A percentile compares a stretch with the other conserved stretches of the same genome.
Conservation (phyloP, 1,284 basidiomycete genomes). For the Tilletiaria anomala region DNA sequence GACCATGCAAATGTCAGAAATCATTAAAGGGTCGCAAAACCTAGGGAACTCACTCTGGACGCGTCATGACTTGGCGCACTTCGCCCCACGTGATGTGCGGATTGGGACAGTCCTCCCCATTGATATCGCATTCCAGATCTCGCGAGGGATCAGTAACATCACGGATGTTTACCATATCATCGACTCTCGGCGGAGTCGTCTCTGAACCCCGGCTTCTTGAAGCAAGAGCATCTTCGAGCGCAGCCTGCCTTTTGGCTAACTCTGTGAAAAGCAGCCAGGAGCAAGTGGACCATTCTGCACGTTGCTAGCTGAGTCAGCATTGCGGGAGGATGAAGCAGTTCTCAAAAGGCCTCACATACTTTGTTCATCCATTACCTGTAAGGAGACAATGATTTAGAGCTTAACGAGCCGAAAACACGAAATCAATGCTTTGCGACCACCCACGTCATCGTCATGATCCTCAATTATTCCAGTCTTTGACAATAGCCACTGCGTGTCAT, state of each 20-base stretch:
- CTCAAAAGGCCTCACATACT: too few relatives aligned
- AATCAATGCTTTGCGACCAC: not conserved
- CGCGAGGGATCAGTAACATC: conserved; percentile 19
- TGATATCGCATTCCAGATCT: too few relatives aligned
- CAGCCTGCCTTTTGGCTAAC: conserved; percentile 20
- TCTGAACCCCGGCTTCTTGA: not conserved
- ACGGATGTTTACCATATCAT: conserved; percentile 4
- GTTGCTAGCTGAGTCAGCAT: not conserved
- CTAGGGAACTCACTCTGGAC: conserved; percentile 18
- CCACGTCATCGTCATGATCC: conserved; percentile 32
- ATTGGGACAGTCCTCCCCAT: conserved; percentile 24
- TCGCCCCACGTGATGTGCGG: conserved; percentile 32
- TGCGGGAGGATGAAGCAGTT: too few relatives aligned
- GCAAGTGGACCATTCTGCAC: conserved; percentile 28
- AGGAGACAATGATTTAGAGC: not conserved
- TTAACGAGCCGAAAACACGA: too few relatives aligned
- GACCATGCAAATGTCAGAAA: not conserved
- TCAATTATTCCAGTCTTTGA: conserved; percentile 33
- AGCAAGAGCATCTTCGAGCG: conserved; percentile 12
- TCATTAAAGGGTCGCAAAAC: not conserved
- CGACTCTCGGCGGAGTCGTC: conserved; percentile 3
- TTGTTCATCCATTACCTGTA: conserved; percentile 25
- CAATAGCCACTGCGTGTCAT: conserved; percentile 31
- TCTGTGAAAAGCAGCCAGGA: conserved; percentile 31
- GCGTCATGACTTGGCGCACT: conserved; percentile 30